These are phyloP conservation scores for Simplicillium sp. DNA, from an alignment of 2,329 filamentous ascomycete species.

Conservation along the genomic window DNA sequence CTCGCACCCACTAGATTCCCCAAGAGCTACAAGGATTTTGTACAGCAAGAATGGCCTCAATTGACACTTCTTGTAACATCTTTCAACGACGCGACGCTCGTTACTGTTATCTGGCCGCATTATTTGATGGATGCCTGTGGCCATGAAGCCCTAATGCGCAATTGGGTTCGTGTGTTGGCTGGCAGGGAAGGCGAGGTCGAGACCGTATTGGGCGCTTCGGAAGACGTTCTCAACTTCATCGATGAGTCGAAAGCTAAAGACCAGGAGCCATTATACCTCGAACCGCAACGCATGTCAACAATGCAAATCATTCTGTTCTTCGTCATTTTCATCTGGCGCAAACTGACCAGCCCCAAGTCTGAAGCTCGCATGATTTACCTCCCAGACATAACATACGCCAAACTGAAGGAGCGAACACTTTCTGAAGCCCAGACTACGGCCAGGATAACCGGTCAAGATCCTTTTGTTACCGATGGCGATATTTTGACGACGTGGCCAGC, in stretches of 20 bases:
- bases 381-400: neutral
- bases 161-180: constrained; percentile 33
- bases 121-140: constrained; percentile 35
- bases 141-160: constrained; percentile 25
- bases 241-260: neutral
- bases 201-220: constrained; percentile 13
- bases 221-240: neutral
- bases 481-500: constrained; percentile 1
- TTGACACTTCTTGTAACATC: constrained; percentile 34
- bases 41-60: constrained; percentile 26
- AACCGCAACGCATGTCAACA: neutral
- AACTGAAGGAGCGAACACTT: neutral
- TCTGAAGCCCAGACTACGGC: neutral
- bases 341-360: neutral
- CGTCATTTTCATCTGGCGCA: neutral
- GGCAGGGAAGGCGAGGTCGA: constrained; percentile 28
- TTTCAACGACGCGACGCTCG: constrained; percentile 36
- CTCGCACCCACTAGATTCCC: neutral
- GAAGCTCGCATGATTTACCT: constrained; percentile 1
- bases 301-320: neutral
- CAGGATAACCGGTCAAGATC: neutral
- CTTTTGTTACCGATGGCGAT: constrained; percentile 1
- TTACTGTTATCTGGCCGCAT: constrained; percentile 34
- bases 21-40: neutral
- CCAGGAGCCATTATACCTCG: neutral